phyloP scores from a whole-genome alignment of 2,329 filamentous ascomycete genomes.

The Geosmithia morbida region DNA sequence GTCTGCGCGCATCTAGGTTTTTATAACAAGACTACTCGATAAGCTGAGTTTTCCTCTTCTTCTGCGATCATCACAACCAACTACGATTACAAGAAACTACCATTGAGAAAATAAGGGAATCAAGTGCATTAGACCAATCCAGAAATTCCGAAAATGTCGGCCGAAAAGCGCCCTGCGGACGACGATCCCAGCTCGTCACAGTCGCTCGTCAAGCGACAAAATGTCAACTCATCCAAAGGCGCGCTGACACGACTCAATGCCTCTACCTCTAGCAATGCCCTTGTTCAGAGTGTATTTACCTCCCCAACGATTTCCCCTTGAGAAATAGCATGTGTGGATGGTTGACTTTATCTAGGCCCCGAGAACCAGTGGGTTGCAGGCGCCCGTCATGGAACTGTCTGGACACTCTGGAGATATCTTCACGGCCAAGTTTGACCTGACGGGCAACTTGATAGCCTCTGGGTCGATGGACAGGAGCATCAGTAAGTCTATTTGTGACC shows the following conservation, averaged over 20 bases:
- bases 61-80: too few relatives aligned
- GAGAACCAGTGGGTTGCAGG: constrained; percentile 70
- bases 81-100: not conserved
- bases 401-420: constrained; percentile 82
- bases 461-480: constrained; percentile 92
- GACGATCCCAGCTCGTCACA: constrained; percentile 68
- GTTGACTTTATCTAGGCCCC: constrained; percentile 43
- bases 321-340: not conserved
- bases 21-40: constrained; percentile 17
- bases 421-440: constrained; percentile 76
- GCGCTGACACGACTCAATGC: constrained; percentile 37
- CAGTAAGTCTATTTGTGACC: constrained; percentile 44
- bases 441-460: constrained; percentile 79
- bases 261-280: constrained; percentile 27
- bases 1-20: not conserved
- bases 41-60: constrained; percentile 33
- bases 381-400: constrained; percentile 86
- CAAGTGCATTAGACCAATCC: not conserved
- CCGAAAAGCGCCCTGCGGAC: constrained; percentile 84
- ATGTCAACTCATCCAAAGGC: constrained; percentile 36
- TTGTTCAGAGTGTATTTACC: constrained; percentile 35
- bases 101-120: too few relatives aligned
- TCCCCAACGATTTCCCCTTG: not conserved
- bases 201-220: constrained; percentile 81
- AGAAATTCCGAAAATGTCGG: constrained; percentile 46